phyloP scores from a whole-genome alignment of 202 grass and related monocot genomes.

The Eragrostis tef region DNA sequence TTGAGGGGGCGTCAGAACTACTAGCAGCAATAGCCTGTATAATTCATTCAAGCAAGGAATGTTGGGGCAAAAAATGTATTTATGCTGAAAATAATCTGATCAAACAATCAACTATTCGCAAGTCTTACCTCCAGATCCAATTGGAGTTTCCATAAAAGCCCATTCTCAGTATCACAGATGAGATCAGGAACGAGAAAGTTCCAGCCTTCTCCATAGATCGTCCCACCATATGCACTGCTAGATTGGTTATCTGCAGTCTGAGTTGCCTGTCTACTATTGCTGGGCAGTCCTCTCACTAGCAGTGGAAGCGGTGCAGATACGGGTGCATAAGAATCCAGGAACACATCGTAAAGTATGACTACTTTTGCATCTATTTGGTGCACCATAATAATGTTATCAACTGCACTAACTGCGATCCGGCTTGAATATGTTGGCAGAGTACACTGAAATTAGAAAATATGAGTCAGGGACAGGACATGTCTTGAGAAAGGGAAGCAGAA shows the following conservation, averaged over 20 bases:
- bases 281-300: conserved; percentile 64
- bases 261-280: conserved; percentile 58
- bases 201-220: conserved; percentile 86
- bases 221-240: conserved; percentile 73
- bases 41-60: conserved; percentile 37
- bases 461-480: conserved; percentile 39
- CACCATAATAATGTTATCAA: conserved; percentile 89
- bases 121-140: conserved; percentile 84
- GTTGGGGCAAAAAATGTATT: conserved; percentile 32
- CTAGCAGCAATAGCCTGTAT: conserved; percentile 86
- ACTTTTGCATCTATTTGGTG: conserved; percentile 99
- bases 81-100: conserved; percentile 29
- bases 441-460: conserved; percentile 58
- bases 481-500: background rate
- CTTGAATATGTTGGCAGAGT: conserved; percentile 80
- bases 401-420: conserved; percentile 81
- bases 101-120: conserved; percentile 1
- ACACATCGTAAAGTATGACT: conserved; percentile 88
- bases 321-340: conserved; percentile 72
- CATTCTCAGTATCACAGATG: conserved; percentile 85
- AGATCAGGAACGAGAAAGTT: conserved; percentile 91
- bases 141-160: conserved; percentile 83
- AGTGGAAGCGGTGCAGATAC: conserved; percentile 96
- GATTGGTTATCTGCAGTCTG: conserved; percentile 61
- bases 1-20: conserved; percentile 84